Conservation (phyloP, 2,329 filamentous ascomycete genomes). For the Fusarium continuum region DNA sequence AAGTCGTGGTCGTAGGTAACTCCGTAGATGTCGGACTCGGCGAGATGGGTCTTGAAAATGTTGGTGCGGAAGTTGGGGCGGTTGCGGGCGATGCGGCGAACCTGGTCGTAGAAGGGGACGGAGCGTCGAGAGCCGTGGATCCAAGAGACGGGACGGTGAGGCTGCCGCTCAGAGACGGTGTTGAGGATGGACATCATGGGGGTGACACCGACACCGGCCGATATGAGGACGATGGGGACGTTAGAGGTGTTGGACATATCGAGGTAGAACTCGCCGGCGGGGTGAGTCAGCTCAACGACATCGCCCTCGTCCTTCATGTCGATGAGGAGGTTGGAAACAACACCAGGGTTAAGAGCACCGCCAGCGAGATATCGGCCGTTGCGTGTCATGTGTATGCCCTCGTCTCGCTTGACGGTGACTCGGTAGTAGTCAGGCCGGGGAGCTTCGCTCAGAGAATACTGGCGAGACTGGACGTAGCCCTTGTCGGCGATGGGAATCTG, state of each 20-base stretch:
- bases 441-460: conserved; percentile 77
- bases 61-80: conserved; percentile 50
- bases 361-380: conserved; percentile 35
- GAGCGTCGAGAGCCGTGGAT: conserved; percentile 65
- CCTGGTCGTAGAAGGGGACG: conserved; percentile 63
- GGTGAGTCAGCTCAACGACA: conserved; percentile 71
- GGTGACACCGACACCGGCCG: conserved; percentile 68
- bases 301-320: conserved; percentile 69
- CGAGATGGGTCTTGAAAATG: conserved; percentile 61
- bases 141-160: conserved; percentile 63
- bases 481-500: conserved; percentile 64
- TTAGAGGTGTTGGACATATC: conserved; percentile 52
- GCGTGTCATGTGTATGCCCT: conserved; percentile 56
- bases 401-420: conserved; percentile 75
- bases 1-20: conserved; percentile 56
- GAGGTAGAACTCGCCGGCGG: conserved; percentile 69
- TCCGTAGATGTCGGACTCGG: conserved; percentile 55
- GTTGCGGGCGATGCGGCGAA: conserved; percentile 56
- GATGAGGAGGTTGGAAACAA: conserved; percentile 76
- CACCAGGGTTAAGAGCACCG: conserved; percentile 63
- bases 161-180: conserved; percentile 56
- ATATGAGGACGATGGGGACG: conserved; percentile 65
- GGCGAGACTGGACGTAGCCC: conserved; percentile 70
- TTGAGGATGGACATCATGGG: conserved; percentile 70
- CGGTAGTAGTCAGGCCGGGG: conserved; percentile 71